These are phyloP conservation scores for Spiraea crenata DNA, from an alignment of 331 rosid genomes.

Conservation along the genomic window DNA sequence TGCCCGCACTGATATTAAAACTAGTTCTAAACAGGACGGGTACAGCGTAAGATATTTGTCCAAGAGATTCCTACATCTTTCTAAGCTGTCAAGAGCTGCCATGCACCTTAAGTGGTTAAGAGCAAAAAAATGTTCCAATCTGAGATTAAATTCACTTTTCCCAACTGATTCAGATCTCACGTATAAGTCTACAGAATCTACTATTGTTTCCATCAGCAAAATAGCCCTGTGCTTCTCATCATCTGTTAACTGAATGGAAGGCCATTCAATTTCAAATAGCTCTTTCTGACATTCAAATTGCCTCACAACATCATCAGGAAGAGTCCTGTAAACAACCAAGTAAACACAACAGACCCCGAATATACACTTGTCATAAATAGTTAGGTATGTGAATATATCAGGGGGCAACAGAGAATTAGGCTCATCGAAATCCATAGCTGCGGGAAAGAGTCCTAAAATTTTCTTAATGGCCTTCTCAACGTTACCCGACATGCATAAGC, in stretches of 20 bases:
- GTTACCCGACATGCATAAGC: conserved; percentile 86
- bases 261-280: conserved; percentile 78
- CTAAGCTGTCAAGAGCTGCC: conserved; percentile 63
- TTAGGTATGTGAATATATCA: conserved; percentile 69
- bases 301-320: conserved; percentile 71
- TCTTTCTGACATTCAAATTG: conserved; percentile 87
- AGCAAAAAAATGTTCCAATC: conserved; percentile 67
- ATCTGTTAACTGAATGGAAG: conserved; percentile 43
- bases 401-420: conserved; percentile 46
- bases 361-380: conserved; percentile 84
- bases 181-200: conserved; percentile 44
- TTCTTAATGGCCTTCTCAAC: conserved; percentile 68
- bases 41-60: conserved; percentile 60
- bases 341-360: conserved; percentile 92
- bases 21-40: conserved; percentile 81
- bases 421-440: conserved; percentile 43
- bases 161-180: conserved; percentile 46
- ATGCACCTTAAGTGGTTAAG: conserved; percentile 73
- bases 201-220: conserved; percentile 61
- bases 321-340: conserved; percentile 87
- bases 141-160: conserved; percentile 46
- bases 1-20: conserved; percentile 48
- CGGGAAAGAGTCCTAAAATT: conserved; percentile 47
- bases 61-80: conserved; percentile 49
- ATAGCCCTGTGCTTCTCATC: conserved; percentile 67